Evolutionary conservation across 805 yeast species (phyloP).

Genomic region (Pichia scutulata): DNA sequence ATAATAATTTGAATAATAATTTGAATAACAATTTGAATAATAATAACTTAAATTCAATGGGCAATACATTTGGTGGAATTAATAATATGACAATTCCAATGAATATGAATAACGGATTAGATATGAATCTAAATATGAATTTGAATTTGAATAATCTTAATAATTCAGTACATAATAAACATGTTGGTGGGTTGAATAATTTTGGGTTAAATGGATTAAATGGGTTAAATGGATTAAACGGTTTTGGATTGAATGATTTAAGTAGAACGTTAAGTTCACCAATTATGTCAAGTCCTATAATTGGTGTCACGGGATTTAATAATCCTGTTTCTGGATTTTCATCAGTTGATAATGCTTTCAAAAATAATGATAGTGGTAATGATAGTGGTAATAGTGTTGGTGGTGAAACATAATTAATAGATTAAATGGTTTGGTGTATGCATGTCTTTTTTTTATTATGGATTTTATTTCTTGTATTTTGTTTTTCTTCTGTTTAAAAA

Average conservation of each 20-base stretch:
- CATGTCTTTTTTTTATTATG: neutral
- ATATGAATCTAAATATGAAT: neutral
- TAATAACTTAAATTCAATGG: neutral
- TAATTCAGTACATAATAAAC: neutral
- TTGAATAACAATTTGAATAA: neutral
- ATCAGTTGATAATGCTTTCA: neutral
- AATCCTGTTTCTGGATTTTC: neutral
- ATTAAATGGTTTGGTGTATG: neutral
- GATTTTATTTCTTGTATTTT: neutral
- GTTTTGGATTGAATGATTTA: neutral
- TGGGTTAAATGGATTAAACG: constrained; percentile 4
- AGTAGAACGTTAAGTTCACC: constrained; percentile 5
- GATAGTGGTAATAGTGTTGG: neutral
- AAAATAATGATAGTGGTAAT: neutral
- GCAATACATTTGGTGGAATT: neutral
- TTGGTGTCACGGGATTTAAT: neutral
- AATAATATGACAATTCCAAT: neutral
- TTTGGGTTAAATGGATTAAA: neutral
- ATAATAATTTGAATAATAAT: neutral
- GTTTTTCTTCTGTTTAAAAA: neutral
- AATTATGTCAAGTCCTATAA: neutral
- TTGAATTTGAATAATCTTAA: neutral
- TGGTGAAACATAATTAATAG: neutral
- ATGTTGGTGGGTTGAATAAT: neutral
- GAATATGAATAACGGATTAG: neutral